Percentiles rank a stretch among this genome's conserved stretches.
Conservation (phyloP, 2,329 filamentous ascomycete genomes). For the Dactylella cylindrospora region DNA sequence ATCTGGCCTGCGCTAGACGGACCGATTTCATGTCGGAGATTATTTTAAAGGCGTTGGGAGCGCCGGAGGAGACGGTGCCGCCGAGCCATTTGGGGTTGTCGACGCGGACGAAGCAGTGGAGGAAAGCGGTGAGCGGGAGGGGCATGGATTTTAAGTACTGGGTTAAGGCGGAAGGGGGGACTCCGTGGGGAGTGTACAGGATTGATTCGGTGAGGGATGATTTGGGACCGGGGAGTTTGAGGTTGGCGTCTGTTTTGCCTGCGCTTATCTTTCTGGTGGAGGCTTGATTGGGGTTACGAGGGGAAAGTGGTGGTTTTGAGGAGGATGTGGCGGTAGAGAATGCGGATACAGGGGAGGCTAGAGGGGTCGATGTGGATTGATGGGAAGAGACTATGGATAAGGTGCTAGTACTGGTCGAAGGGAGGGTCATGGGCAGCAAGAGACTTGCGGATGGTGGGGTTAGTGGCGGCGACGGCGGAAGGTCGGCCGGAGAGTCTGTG, state of each 20-base stretch:
- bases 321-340: not conserved
- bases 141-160: constrained; percentile 25
- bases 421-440: constrained; percentile 5
- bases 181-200: constrained; percentile 42
- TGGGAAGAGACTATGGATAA: constrained; percentile 30
- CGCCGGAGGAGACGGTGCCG: constrained; percentile 23
- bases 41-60: constrained; percentile 27
- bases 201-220: constrained; percentile 19
- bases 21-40: constrained; percentile 15
- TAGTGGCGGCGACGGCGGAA: constrained; percentile 27
- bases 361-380: constrained; percentile 8
- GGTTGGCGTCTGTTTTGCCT: constrained; percentile 6
- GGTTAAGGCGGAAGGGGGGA: constrained; percentile 36
- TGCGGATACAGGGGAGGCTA: constrained; percentile 22
- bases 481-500: constrained; percentile 46
- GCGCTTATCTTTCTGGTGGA: not conserved
- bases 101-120: constrained; percentile 39
- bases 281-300: not conserved
- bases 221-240: constrained; percentile 31
- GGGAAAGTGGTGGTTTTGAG: not conserved
- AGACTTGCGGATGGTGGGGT: constrained; percentile 13
- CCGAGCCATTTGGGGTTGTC: constrained; percentile 39
- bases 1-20: constrained; percentile 5
- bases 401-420: constrained; percentile 39
- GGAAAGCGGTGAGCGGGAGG: constrained; percentile 30